These are phyloP conservation scores for Tuber microsphaerosporum DNA, from an alignment of 495 filamentous ascomycete species.

Conservation along the genomic window DNA sequence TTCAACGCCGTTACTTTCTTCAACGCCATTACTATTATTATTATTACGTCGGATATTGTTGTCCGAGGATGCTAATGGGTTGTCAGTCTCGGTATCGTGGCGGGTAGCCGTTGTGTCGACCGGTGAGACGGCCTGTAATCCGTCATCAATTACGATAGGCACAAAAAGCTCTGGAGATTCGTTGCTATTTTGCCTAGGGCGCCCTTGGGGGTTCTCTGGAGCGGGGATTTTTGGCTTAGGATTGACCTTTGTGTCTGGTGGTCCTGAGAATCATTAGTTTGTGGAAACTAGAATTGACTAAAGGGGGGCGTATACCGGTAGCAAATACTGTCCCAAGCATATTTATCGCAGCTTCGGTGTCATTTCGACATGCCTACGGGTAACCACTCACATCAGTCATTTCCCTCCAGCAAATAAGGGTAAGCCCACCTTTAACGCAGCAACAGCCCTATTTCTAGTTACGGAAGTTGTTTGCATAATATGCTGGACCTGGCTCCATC, in stretches of 20 bases:
- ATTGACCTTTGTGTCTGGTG: neutral
- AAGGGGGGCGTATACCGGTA: neutral
- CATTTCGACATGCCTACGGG: neutral
- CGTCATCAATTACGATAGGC: neutral
- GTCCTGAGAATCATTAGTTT: neutral
- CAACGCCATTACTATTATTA: neutral
- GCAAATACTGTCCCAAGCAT: neutral
- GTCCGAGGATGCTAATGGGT: neutral
- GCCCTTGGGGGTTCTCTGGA: neutral
- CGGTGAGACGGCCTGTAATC: neutral
- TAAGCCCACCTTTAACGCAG: neutral
- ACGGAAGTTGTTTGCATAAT: neutral
- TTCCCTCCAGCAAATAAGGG: neutral
- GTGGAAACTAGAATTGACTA: neutral
- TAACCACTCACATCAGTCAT: slow-evolving; percentile 4
- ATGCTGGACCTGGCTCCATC: neutral
- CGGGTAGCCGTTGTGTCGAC: neutral
- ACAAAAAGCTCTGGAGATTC: neutral
- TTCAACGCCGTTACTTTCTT: neutral
- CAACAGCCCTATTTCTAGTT: neutral
- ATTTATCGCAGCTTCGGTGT: neutral
- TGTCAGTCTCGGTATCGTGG: neutral
- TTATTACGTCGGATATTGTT: neutral
- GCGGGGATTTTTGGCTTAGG: neutral
- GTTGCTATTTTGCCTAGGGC: neutral